Conservation (phyloP, 2,329 filamentous ascomycete species). For the Fusarium sp. region DNA sequence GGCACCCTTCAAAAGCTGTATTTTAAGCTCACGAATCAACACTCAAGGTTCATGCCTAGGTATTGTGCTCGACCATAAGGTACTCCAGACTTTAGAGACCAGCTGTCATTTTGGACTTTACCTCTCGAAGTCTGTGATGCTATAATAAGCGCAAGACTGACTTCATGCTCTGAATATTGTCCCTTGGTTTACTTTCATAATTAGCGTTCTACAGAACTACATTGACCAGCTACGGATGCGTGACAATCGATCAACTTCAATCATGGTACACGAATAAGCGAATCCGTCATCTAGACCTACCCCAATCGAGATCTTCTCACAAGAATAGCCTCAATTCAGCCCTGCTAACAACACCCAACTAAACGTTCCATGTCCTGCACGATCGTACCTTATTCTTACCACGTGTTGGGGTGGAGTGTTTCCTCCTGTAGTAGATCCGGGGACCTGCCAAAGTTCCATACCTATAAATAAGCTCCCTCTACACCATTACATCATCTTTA, state of each 20-base stretch:
- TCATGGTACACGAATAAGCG: not conserved
- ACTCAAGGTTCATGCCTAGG: not conserved
- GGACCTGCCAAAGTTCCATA: not conserved
- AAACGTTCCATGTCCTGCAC: not conserved
- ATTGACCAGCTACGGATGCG: not conserved
- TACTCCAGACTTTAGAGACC: not conserved
- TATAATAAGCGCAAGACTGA: not conserved
- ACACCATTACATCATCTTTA: conserved; percentile 39
- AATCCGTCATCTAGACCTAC: not conserved
- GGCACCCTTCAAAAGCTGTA: not conserved
- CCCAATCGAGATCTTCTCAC: not conserved
- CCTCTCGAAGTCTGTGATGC: not conserved
- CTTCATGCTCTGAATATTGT: not conserved
- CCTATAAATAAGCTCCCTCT: not conserved
- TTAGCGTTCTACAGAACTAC: not conserved
- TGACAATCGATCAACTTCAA: not conserved
- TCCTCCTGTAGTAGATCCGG: conserved; percentile 13
- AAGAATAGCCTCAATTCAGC: not conserved
- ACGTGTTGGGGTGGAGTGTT: conserved; percentile 40
- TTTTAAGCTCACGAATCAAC: not conserved
- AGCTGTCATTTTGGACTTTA: not conserved
- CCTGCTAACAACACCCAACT: not conserved
- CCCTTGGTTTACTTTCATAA: not conserved
- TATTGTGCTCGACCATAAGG: not conserved
- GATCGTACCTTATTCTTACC: conserved; percentile 9